Percentiles rank a stretch among this genome's conserved stretches.
Evolutionary conservation across 2,329 filamentous ascomycete genomes (phyloP).

Genomic region (Curvularia verruculosa): DNA sequence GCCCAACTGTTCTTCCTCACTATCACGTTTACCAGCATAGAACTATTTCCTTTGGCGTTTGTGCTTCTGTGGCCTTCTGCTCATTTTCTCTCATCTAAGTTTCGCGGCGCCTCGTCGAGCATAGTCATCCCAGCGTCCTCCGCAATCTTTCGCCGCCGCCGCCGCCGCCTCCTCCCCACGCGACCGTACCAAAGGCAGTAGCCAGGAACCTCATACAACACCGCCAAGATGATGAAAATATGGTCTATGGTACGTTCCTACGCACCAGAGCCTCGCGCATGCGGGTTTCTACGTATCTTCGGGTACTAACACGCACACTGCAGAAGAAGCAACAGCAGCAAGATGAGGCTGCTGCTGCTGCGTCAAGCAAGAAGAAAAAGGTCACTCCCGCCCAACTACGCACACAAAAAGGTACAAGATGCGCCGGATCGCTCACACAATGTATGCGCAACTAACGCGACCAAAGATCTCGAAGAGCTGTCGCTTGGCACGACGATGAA

Average conservation of each 20-base stretch:
- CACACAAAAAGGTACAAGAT: slow-evolving; percentile 84
- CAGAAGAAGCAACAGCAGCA: slow-evolving; percentile 93
- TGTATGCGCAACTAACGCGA: slow-evolving; percentile 15
- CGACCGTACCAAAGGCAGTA: slow-evolving; percentile 18
- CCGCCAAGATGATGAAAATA: slow-evolving; percentile 90
- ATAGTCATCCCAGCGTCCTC: neutral
- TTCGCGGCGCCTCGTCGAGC: slow-evolving; percentile 1
- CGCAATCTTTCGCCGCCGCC: slow-evolving; percentile 6
- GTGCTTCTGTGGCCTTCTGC: slow-evolving; percentile 11
- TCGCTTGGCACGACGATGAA: slow-evolving; percentile 80
- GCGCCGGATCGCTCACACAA: neutral
- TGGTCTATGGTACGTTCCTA: slow-evolving; percentile 85
- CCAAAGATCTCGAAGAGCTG: slow-evolving; percentile 77
- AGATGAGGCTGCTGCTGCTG: slow-evolving; percentile 83
- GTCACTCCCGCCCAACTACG: slow-evolving; percentile 94
- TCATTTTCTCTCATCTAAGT: neutral
- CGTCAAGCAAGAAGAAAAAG: slow-evolving; percentile 92
- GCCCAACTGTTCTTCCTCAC: slow-evolving; percentile 15
- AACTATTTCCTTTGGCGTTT: slow-evolving; percentile 23
- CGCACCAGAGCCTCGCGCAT: neutral
- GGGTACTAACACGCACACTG: slow-evolving; percentile 33
- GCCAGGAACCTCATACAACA: slow-evolving; percentile 24
- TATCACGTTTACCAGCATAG: slow-evolving; percentile 13
- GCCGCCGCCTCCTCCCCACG: too few species aligned
- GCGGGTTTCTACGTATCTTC: neutral